Conservation (phyloP, 768 basidiomycete species). For the Tulasnella sp. region DNA sequence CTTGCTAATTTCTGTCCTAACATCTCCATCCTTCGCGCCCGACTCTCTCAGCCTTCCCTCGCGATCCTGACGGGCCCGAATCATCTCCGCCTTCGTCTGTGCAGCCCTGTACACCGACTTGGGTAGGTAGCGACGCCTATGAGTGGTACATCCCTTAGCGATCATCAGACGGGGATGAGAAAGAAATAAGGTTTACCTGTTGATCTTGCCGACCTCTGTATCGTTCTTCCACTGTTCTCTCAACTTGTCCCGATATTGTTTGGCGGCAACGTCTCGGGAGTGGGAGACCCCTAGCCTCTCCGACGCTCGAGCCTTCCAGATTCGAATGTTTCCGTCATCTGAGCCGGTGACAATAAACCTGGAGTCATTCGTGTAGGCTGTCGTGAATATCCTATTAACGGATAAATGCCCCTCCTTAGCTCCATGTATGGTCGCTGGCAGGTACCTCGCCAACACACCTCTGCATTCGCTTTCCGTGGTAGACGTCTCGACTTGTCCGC, state of each 20-base stretch:
- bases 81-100: slow-evolving; percentile 85
- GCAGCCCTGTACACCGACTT: slow-evolving; percentile 82
- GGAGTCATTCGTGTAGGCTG: slow-evolving; percentile 80
- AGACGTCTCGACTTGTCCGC: slow-evolving; percentile 75
- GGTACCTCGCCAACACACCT: slow-evolving; percentile 35
- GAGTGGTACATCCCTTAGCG: not conserved
- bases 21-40: not conserved
- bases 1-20: not conserved
- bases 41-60: slow-evolving; percentile 57
- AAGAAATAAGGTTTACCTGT: slow-evolving; percentile 41
- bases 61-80: slow-evolving; percentile 80
- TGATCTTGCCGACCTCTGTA: slow-evolving; percentile 64
- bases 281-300: slow-evolving; percentile 88
- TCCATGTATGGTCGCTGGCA: not conserved
- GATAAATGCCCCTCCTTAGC: not conserved
- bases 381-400: slow-evolving; percentile 63
- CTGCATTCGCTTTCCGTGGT: slow-evolving; percentile 99
- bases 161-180: not conserved
- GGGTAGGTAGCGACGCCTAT: slow-evolving; percentile 70
- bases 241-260: slow-evolving; percentile 85
- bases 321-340: slow-evolving; percentile 87
- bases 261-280: slow-evolving; percentile 77
- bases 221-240: slow-evolving; percentile 85
- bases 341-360: slow-evolving; percentile 85
- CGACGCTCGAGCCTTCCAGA: slow-evolving; percentile 91